Percentiles rank a stretch among this genome's conserved stretches.
Conservation (phyloP, 2,329 filamentous ascomycete species). For the Cladosporium sp. region DNA sequence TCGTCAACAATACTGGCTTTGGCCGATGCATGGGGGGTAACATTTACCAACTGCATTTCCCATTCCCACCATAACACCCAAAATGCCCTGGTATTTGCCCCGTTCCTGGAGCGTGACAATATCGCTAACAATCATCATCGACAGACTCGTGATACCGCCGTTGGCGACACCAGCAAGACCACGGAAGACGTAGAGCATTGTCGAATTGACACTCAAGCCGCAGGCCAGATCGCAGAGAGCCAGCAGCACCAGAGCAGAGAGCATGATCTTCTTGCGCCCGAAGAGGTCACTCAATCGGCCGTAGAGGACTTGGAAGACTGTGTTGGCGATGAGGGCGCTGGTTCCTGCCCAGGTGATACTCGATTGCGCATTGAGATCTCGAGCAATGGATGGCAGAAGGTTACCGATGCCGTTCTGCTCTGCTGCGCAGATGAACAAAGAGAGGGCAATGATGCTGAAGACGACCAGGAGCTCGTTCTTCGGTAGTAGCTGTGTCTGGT, state of each 20-base stretch:
- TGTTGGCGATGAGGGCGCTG: conserved; percentile 53
- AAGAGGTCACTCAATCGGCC: conserved; percentile 40
- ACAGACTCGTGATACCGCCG: conserved; percentile 56
- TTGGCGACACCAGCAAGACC: conserved; percentile 57
- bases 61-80: conserved; percentile 42
- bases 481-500: conserved; percentile 57
- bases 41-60: conserved; percentile 35
- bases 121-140: conserved; percentile 61
- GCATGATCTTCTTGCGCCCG: conserved; percentile 53
- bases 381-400: conserved; percentile 33
- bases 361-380: conserved; percentile 35
- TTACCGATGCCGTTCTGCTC: conserved; percentile 55
- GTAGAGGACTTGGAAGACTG: conserved; percentile 62
- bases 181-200: conserved; percentile 59
- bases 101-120: conserved; percentile 56
- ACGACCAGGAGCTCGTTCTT: conserved; percentile 47
- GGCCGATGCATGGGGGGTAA: background rate
- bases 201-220: conserved; percentile 51
- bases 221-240: conserved; percentile 58
- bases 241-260: conserved; percentile 51
- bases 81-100: conserved; percentile 49
- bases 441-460: conserved; percentile 49
- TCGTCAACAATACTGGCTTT: background rate
- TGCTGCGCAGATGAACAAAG: conserved; percentile 52
- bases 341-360: conserved; percentile 56